Base-by-base conservation (phyloP, 1,139 yeast species). In the Suhomyces bolitotheri region DNA sequence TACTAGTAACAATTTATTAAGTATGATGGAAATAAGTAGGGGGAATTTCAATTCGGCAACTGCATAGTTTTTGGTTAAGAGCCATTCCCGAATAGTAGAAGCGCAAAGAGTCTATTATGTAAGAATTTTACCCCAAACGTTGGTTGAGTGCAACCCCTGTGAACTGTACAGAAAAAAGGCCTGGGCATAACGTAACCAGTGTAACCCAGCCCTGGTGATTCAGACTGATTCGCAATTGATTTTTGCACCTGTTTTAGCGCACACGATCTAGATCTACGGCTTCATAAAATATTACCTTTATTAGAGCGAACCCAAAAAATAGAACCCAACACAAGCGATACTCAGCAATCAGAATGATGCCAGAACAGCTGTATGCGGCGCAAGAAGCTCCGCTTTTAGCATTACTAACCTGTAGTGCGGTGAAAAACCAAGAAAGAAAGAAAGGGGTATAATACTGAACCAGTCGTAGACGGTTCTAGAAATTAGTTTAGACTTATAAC, bases 401-500 rank as follows among this genome's bases (percentile, higher is more conserved):
- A n/a, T 16, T 32, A 32, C 35, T 32, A 32, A 16, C 35, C 35
- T 17, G 35, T 32, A 32, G 35, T 32, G 35, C 35, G 27, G 32
- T 16, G 9, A 16, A 22, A 22, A 29, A 11, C 7, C 31, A 28
- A 16, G 20, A 17, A 22, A 7, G 17, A 16, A 15, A 25, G 13
- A n/a, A n/a, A n/a, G 25, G 23, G 23, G 10, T 19, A 19, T 11
- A 27, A n/a, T 9, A 16, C 15, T 10, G 7, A 16, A 12, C 32
- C 27, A 19, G 31, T 22, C 24, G 7, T 21, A 17, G 30, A 25
- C 30, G 26, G 24, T 20, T 5, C 4, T n/a, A n/a, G 14, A 11
- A 8, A 12, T 11, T 5, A 10, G n/a, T 22, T 22, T 21, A 20
- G 17, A 13, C 39, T 60, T 64, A 69, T 51, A 68, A 56, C 54